Base-by-base conservation (phyloP, 257 asterid species). In the Lycium ferocissimum region DNA sequence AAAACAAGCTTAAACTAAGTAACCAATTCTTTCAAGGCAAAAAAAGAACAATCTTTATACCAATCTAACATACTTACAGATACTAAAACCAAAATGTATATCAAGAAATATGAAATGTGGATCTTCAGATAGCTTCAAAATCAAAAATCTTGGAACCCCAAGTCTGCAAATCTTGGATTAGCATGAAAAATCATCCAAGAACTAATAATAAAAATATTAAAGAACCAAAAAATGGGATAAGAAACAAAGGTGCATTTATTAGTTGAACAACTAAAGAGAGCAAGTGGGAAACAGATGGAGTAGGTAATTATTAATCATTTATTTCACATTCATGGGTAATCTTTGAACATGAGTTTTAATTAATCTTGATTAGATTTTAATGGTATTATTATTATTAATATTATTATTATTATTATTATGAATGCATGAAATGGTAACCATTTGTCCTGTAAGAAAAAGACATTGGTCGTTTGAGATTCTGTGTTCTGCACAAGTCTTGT, bases 61-160 rank as follows among this genome's bases (percentile, higher is more conserved):
- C 4, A 6, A 49, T 33, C 5, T 6, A 53, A 76, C n/a, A 20
- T 75, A 49, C 81, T 22, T 75, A 75, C 81, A 67, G 26, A 67
- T 47, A 18, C 80, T 37, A 17, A 81, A 82, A 17, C 75, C 85
- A 53, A 53, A 83, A 6, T 59, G 35, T 57, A 0, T 47, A 54
- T 59, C 80, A 83, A 59, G 20, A 45, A 59, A 86, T n/a, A n/a
- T 66, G 47, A 45, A 80, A 79, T 81, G 86, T 37, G 87, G 83
- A 66, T 43, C 86, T 87, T 82, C 62, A 54, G 45, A 84, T 84
- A 81, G 85, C 70, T 78, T 85, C 26, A 51, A 45, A 18, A 82
- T 70, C 85, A 85, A 81, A 84, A 86, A 87, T 88, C 88, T 88
- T 73, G 85, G 58, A 57, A 58, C 6, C 89, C 85, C 86, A 85